Conservation (phyloP, 306 rosid species). For the Quillaja saponaria region DNA sequence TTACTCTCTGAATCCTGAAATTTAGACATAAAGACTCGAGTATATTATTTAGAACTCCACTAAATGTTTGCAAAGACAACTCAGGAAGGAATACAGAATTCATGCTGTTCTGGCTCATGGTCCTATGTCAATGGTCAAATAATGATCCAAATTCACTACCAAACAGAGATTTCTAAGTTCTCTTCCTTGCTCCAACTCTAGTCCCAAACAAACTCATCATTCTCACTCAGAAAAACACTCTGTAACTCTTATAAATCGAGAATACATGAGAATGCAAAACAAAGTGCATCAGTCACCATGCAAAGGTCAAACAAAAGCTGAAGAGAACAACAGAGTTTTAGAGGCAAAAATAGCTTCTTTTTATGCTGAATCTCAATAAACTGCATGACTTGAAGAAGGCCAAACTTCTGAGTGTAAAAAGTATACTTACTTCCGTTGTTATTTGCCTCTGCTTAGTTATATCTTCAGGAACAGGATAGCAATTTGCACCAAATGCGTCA, state of each 20-base stretch:
- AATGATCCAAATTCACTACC: constrained; percentile 9
- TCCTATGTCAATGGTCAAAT: background rate
- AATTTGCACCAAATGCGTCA: constrained; percentile 95
- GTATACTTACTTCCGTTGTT: constrained; percentile 81
- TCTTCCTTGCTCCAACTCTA: constrained; percentile 4
- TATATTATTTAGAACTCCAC: no score
- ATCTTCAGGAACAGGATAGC: constrained; percentile 98
- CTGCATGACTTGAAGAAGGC: background rate
- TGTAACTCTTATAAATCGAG: background rate
- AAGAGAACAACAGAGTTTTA: constrained; percentile 6
- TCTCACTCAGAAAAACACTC: constrained; percentile 6
- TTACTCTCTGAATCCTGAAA: background rate
- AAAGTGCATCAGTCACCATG: no score
- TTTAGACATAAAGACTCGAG: background rate
- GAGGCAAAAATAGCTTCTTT: constrained; percentile 29
- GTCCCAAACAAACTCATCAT: constrained; percentile 19
- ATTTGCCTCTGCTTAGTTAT: constrained; percentile 83
- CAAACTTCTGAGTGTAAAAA: background rate
- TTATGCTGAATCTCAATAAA: constrained; percentile 2
- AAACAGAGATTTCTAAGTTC: background rate
- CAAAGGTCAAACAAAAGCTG: background rate
- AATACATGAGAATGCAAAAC: no score
- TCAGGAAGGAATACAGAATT: no score
- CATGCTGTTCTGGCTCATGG: no score
- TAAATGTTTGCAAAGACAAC: no score